A percentile compares a stretch with the other conserved stretches of the same genome.
These are phyloP conservation scores for Fusarium agapanthi DNA, from an alignment of 2,329 filamentous ascomycete species.

Conservation along the genomic window DNA sequence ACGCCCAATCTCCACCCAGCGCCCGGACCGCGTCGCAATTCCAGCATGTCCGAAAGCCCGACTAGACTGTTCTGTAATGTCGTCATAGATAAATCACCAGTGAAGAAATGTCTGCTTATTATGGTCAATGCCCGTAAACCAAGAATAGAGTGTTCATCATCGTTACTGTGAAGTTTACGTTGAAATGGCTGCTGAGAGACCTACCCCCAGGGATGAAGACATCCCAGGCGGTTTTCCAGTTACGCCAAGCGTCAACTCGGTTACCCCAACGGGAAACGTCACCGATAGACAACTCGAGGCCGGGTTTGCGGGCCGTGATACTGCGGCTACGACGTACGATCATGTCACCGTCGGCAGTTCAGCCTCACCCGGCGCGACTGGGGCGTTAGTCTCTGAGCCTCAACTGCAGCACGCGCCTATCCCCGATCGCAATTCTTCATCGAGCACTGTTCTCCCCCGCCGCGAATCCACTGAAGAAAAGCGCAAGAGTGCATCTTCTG, in stretches of 20 bases:
- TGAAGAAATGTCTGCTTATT: not conserved
- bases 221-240: conserved; percentile 41
- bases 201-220: conserved; percentile 38
- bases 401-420: not conserved
- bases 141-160: not conserved
- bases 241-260: conserved; percentile 33
- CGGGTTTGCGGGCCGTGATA: conserved; percentile 11
- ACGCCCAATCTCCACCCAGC: conserved; percentile 11
- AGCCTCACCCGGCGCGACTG: not conserved
- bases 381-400: not conserved
- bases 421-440: conserved; percentile 7
- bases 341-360: conserved; percentile 1
- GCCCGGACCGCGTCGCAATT: conserved; percentile 9
- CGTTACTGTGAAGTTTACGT: not conserved
- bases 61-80: not conserved
- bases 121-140: not conserved
- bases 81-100: conserved; percentile 28
- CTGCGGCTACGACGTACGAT: not conserved
- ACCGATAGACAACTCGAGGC: conserved; percentile 16
- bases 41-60: conserved; percentile 30
- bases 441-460: conserved; percentile 12
- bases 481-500: not conserved
- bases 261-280: conserved; percentile 12
- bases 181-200: conserved; percentile 31
- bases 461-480: not conserved